Evolutionary conservation across 305 asterid genomes (phyloP), one percentile per base, ranked within the genome.

Genomic region (Fraxinus platypoda): DNA sequence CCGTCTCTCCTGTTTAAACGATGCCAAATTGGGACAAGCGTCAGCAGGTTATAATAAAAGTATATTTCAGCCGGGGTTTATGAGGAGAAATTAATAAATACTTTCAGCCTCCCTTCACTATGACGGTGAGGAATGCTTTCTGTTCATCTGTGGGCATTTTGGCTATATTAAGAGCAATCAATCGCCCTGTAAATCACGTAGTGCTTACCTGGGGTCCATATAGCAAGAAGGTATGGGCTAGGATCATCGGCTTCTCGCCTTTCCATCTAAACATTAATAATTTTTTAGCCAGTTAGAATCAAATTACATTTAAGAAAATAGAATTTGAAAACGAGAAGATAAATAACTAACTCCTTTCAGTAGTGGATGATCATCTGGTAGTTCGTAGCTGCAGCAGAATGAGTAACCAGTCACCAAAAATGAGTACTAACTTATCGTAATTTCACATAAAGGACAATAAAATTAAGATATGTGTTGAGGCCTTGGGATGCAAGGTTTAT

Each of bases 231-330:
- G 90, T 96, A 94, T 0, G 98, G 99, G 84, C 95, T 93, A 87
- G 98, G 97, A 86, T 96, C 99, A 90, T 94, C 98, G n/a, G 93
- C 91, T 85, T 96, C 98, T 88, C 98, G 91, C 85, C 89, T 88
- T 86, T 96, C 97, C 94, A 91, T 81, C 99, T 96, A 78, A 66
- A 86, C 57, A 78, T 81, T 84, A 62, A 77, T 78, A 35, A 77
- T 77, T 62, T 59, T 59, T 66, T 41, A 41, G 85, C 87, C 76
- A 88, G 87, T 78, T 35, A 70, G 28, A 85, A 81, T 59, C 75
- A 72, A 86, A 83, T 76, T 46, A 80, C 72, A 79, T 26, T 64
- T 37, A 77, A 74, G 73, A 76, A 78, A 79, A 83, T 64, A 82
- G 43, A 59, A 78, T 83, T 80, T 43, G 72, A 78, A 76, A 75